Evolutionary conservation across 176 grass and related monocot species (phyloP), one percentile per base, ranked within the genome.

Genomic region (Lolium rigidum): DNA sequence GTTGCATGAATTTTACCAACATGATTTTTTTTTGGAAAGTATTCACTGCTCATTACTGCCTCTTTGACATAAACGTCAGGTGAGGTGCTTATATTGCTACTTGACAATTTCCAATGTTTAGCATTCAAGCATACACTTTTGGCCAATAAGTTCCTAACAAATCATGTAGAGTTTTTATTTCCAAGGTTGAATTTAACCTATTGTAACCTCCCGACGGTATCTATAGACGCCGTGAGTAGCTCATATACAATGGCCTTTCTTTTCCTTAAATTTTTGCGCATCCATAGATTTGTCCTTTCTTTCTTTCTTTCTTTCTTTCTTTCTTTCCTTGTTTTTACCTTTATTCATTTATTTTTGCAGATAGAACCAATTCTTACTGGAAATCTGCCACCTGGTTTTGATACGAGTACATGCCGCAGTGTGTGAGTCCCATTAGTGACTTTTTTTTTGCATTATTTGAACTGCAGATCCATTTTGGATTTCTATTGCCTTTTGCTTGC

Each of bases 301-400:
- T 43, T 93, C 57, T 84, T 91, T 86, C 77, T 90, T 63, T 25
- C 61, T 12, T 91, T 35, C 31, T 90, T 43, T 93, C 57, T 84
- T 91, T 86, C 77, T 90, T 63, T 25, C 61, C 56, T 61, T 81
- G 81, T 90, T 92, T 91, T 97, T 88, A 90, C 82, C 76, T 74
- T 86, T 88, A 35, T 35, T 35, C 31, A 35, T 35, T 78, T 87
- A 76, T 87, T 97, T 97, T 94, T 97, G 94, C 92, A 97, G 94
- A 94, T 97, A 92, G 94, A 92, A 76, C 90, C 92, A 80, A 88
- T 97, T 77, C 77, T 92, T 87, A 92, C 92, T 90, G 92, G 94
- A 86, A 97, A 94, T 89, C 86, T 97, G 80, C 92, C 94, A 89
- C 88, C 94, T 87, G 92, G 94, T 82, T 97, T 97, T 94, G 92